These are phyloP conservation scores for Fraxinus greggii DNA, from an alignment of 305 asterid genomes.

Conservation along the genomic window DNA sequence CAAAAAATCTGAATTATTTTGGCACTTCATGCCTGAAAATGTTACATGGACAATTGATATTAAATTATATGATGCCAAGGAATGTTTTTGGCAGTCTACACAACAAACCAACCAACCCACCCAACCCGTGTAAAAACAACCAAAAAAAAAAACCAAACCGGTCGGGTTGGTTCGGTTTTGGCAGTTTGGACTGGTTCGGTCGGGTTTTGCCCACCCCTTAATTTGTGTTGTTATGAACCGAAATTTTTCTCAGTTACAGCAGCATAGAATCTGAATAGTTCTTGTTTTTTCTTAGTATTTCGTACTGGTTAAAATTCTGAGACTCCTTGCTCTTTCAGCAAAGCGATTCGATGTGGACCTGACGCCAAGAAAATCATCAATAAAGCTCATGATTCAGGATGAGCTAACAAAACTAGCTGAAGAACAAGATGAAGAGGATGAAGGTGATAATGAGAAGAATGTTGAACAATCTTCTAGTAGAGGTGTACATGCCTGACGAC, in stretches of 20 bases:
- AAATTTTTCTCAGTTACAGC: neutral
- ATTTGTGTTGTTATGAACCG: neutral
- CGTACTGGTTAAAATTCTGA: neutral
- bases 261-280: neutral
- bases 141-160: too few relatives aligned
- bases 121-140: too few relatives aligned
- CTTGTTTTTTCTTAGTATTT: neutral
- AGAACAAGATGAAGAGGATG: neutral
- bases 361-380: neutral
- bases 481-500: neutral
- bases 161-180: too few relatives aligned
- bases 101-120: too few relatives aligned
- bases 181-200: too few relatives aligned
- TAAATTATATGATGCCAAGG: too few relatives aligned
- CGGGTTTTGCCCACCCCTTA: too few relatives aligned
- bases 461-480: neutral
- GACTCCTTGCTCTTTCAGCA: slow-evolving; percentile 5
- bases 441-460: neutral
- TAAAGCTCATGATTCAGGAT: slow-evolving; percentile 29
- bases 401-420: slow-evolving; percentile 21
- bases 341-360: slow-evolving; percentile 18
- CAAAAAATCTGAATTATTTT: too few relatives aligned
- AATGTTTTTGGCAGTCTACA: too few relatives aligned
- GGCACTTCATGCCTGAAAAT: too few relatives aligned
- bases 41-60: too few relatives aligned